Evolutionary conservation across 1,139 yeast species (phyloP).

Genomic region (Yarrowia galli): DNA sequence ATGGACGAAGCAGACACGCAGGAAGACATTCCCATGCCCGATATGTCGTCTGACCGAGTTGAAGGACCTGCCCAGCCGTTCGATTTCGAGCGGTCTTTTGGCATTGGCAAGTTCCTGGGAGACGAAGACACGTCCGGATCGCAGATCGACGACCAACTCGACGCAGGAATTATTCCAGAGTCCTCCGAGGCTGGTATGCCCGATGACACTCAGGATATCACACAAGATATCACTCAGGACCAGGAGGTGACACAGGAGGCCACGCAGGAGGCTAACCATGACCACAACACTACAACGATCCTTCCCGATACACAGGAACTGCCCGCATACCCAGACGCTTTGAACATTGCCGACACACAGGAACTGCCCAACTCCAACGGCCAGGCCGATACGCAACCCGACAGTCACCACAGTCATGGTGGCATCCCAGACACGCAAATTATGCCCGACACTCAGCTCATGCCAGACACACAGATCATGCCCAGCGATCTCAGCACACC

Average conservation of each 20-base stretch:
- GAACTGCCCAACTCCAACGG: not conserved
- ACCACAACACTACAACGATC: not conserved
- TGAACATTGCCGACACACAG: constrained; percentile 9
- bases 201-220: constrained; percentile 23
- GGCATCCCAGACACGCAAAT: not conserved
- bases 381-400: constrained; percentile 4
- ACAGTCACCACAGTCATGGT: not conserved
- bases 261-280: not conserved
- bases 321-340: not conserved
- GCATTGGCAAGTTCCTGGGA: constrained; percentile 9
- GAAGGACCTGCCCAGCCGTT: constrained; percentile 21
- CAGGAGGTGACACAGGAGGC: constrained; percentile 1
- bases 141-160: not conserved
- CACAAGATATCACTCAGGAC: constrained; percentile 16
- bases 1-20: constrained; percentile 34
- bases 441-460: not conserved
- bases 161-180: constrained; percentile 1
- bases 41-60: not conserved
- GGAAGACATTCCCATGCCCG: constrained; percentile 21
- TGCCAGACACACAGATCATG: constrained; percentile 10
- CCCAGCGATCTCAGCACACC: constrained; percentile 19
- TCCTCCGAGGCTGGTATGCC: constrained; percentile 8
- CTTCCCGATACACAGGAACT: not conserved
- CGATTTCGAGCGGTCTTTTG: constrained; percentile 27
- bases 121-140: constrained; percentile 10